Evolutionary conservation across 352 stramenopile genomes (phyloP).

Genomic region (Globisporangium rhizosaccharum): DNA sequence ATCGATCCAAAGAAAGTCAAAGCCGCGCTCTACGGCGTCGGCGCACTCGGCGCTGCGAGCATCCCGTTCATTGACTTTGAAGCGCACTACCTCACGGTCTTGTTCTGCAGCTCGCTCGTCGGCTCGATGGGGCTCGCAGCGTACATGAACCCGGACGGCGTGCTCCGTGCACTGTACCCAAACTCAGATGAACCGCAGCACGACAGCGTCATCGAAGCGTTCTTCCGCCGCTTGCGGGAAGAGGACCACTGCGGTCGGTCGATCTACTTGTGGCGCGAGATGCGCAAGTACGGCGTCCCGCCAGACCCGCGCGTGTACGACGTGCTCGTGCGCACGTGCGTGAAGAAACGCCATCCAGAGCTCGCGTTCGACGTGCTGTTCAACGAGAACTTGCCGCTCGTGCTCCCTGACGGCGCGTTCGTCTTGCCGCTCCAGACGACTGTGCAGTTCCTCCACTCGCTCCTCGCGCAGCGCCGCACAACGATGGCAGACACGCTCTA

Average conservation of each 20-base stretch:
- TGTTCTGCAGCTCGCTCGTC: slow-evolving; percentile 70
- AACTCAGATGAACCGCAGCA: slow-evolving; percentile 66
- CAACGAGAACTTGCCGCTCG: slow-evolving; percentile 47
- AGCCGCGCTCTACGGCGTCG: slow-evolving; percentile 47
- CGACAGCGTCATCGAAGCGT: slow-evolving; percentile 69
- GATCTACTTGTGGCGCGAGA: slow-evolving; percentile 85
- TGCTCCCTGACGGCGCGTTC: slow-evolving; percentile 55
- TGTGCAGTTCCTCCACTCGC: slow-evolving; percentile 61
- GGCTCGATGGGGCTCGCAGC: slow-evolving; percentile 77
- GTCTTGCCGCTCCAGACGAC: slow-evolving; percentile 53
- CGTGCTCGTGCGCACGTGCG: slow-evolving; percentile 74
- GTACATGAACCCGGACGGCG: slow-evolving; percentile 83
- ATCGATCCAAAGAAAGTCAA: slow-evolving; percentile 72
- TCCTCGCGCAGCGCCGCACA: slow-evolving; percentile 54
- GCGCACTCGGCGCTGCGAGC: slow-evolving; percentile 43
- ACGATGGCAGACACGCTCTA: slow-evolving; percentile 70
- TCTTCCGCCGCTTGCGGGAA: slow-evolving; percentile 78
- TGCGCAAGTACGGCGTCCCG: slow-evolving; percentile 65
- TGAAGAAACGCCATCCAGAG: slow-evolving; percentile 81
- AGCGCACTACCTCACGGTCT: slow-evolving; percentile 63
- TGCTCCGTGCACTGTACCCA: slow-evolving; percentile 73
- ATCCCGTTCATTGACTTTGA: slow-evolving; percentile 72
- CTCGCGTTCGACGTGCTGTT: slow-evolving; percentile 70
- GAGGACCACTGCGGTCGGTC: slow-evolving; percentile 78
- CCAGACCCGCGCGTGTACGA: slow-evolving; percentile 71